Evolutionary conservation across 1,139 yeast genomes (phyloP).

Genomic region (Kodamaea derodonti): DNA sequence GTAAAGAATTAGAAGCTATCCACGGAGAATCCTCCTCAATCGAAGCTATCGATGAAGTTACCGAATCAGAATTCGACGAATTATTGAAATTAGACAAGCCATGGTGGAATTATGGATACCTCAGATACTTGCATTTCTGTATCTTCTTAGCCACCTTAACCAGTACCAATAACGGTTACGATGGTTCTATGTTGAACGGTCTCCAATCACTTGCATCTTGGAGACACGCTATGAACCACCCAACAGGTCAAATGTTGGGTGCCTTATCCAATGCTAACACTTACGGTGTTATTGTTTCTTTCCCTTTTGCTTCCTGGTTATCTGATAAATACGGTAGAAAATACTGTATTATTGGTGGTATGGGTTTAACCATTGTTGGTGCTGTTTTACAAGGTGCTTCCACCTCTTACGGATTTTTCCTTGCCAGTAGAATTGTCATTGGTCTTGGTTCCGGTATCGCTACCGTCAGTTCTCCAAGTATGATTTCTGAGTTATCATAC

Average conservation of each 20-base stretch:
- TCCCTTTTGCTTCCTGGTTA: slow-evolving; percentile 27
- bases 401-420: slow-evolving; percentile 30
- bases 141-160: slow-evolving; percentile 17
- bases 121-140: slow-evolving; percentile 10
- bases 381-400: slow-evolving; percentile 39
- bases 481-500: slow-evolving; percentile 41
- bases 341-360: slow-evolving; percentile 11
- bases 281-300: slow-evolving; percentile 20
- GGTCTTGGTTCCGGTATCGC: slow-evolving; percentile 41
- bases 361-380: slow-evolving; percentile 12
- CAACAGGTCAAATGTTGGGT: slow-evolving; percentile 17
- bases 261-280: slow-evolving; percentile 19
- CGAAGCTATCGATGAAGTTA: not conserved
- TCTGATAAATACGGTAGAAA: slow-evolving; percentile 49
- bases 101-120: slow-evolving; percentile 12
- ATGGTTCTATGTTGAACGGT: slow-evolving; percentile 21
- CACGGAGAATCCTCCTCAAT: not conserved
- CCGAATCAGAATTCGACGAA: slow-evolving; percentile 6
- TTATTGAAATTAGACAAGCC: slow-evolving; percentile 9
- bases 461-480: slow-evolving; percentile 36
- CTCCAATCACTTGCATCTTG: slow-evolving; percentile 17
- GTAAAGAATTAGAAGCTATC: not conserved
- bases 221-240: slow-evolving; percentile 17
- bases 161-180: slow-evolving; percentile 21
- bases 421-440: slow-evolving; percentile 34